Percentiles rank a stretch among this genome's conserved stretches.
Evolutionary conservation across 2,329 filamentous ascomycete genomes (phyloP).

Genomic region (Colletotrichum graminicola): DNA sequence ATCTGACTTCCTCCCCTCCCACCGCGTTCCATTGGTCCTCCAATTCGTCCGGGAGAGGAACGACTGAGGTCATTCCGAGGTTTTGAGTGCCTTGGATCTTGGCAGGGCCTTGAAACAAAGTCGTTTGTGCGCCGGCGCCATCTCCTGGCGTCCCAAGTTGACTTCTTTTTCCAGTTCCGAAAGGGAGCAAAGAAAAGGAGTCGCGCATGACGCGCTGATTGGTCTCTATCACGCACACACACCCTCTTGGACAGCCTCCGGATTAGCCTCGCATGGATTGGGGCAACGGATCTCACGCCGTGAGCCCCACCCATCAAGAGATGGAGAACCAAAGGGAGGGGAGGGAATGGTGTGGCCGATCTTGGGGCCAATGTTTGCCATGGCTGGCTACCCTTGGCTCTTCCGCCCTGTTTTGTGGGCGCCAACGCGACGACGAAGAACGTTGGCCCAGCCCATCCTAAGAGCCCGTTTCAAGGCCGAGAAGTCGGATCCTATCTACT

Average conservation of each 20-base stretch:
- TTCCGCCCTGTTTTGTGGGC: slow-evolving; percentile 17
- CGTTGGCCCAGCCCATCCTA: background rate
- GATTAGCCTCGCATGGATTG: background rate
- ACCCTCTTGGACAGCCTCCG: background rate
- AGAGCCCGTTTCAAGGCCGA: slow-evolving; percentile 25
- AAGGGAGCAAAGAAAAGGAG: background rate
- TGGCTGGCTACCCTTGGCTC: background rate
- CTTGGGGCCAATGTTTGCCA: slow-evolving; percentile 25
- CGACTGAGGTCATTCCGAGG: slow-evolving; percentile 27
- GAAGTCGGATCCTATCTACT: background rate
- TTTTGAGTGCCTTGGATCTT: background rate
- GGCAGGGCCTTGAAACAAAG: background rate
- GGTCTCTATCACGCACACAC: background rate
- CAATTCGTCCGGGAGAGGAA: background rate
- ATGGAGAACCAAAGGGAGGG: background rate
- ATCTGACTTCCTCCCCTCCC: slow-evolving; percentile 24
- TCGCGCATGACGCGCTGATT: background rate
- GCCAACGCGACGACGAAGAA: background rate
- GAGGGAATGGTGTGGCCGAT: slow-evolving; percentile 9
- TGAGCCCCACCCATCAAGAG: background rate
- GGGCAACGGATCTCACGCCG: background rate
- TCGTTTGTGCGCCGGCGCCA: background rate
- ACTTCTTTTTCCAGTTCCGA: background rate
- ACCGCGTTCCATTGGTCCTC: background rate
- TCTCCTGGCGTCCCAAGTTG: slow-evolving; percentile 2